phyloP scores from a whole-genome alignment of 2,329 filamentous ascomycete species.

The Colletotrichum sp. region DNA sequence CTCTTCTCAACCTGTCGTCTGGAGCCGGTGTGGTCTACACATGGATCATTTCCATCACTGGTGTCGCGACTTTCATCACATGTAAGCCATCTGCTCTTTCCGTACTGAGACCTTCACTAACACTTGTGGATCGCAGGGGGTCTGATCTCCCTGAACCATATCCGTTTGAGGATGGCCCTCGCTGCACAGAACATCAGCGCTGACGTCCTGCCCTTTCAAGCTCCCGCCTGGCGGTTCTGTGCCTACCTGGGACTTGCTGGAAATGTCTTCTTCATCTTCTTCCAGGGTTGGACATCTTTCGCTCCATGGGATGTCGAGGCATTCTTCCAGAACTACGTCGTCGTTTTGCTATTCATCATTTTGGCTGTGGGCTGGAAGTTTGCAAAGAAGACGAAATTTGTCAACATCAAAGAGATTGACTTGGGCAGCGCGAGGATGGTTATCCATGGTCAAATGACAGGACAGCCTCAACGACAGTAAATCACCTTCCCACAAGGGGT shows the following conservation, averaged over 20 bases:
- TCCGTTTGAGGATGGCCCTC: not conserved
- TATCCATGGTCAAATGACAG: not conserved
- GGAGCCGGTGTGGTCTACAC: not conserved
- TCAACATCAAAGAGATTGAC: not conserved
- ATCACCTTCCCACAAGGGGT: fast-evolving
- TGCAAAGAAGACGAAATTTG: not conserved
- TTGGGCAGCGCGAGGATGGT: not conserved
- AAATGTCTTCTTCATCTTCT: not conserved
- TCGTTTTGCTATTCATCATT: not conserved
- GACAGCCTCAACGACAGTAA: not conserved
- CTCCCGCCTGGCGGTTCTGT: not conserved
- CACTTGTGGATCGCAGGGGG: not conserved
- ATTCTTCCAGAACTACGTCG: not conserved
- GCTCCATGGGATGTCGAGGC: not conserved
- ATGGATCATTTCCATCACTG: slow-evolving; percentile 1
- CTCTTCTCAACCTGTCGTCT: slow-evolving; percentile 17
- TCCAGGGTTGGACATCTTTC: not conserved
- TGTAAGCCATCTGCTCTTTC: not conserved
- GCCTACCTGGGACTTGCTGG: not conserved
- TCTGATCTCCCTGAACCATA: not conserved
- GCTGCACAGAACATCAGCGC: not conserved
- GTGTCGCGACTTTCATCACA: not conserved
- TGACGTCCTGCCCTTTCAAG: not conserved
- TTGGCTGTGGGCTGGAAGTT: not conserved
- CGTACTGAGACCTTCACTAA: fast-evolving